Base-by-base conservation (phyloP, 495 filamentous ascomycete genomes). In the Podospora bellae-mahoneyi region DNA sequence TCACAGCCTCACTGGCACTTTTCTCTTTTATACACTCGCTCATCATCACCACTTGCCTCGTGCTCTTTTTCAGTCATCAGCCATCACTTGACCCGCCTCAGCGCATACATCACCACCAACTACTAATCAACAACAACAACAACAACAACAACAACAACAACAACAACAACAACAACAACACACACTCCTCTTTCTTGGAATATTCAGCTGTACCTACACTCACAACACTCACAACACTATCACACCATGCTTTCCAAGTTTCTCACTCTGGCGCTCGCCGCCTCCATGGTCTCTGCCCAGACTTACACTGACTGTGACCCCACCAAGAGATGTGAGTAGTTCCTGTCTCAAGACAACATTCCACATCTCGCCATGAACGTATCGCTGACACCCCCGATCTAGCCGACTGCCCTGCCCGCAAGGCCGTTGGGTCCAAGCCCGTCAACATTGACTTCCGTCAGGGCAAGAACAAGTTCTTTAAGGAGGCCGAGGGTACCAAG, bases 261-360 rank as follows among this genome's bases (percentile, higher is more conserved):
- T 48, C 59, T 80, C 34, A 70, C 78, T 9, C 71, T 82, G 78
- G 79, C 79, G 68, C 71, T 84, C 6, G 79, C 79, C 66, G 77
- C 82, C 68, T 74, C 77, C 27, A 58, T 87, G 68, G 87, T 82
- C 39, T 76, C 83, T 69, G 91, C 88, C 60, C 92, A 95, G 83
- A 95, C 92, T 53, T 90, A 83, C 73, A 90, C 89, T 20, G 80
- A 79, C 68, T 96, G 92, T 78, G 90, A 96, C 72, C 92, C 92
- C 55, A 83, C 86, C 66, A 77, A 89, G 72, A 85, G 85, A 72
- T 79, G 90, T 92, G 82, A 73, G 87, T 83, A 13, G 20, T 64
- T 34, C 34, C 54, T 5, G 10, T 16, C 62, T 65, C 20, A 26
- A 26, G 65, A 60, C 48, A 64, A 57, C 69, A 48, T 72, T 32